A percentile compares a stretch with the other conserved stretches of the same genome.
phyloP scores from a whole-genome alignment of 1,284 basidiomycete species.

The Ustilago hordei region DNA sequence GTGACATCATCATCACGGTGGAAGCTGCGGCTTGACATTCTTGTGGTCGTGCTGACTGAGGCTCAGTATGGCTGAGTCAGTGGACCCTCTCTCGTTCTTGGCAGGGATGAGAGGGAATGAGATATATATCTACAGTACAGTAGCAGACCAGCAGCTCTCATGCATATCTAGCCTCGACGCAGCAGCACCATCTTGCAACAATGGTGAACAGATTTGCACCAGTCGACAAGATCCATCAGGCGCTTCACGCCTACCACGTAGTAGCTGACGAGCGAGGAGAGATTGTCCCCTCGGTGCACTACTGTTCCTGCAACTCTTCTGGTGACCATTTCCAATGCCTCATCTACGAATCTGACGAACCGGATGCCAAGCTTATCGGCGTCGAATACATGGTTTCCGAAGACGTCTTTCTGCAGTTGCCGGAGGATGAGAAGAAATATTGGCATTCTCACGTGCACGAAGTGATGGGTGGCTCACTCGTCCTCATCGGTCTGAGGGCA shows the following conservation, averaged over 20 bases:
- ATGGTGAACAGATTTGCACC: conserved; percentile 43
- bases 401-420: conserved; percentile 71
- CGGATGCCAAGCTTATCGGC: conserved; percentile 73
- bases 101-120: neutral
- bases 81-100: neutral
- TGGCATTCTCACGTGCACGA: conserved; percentile 74
- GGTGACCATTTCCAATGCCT: conserved; percentile 60
- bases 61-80: neutral
- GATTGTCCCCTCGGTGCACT: conserved; percentile 45
- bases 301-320: conserved; percentile 34
- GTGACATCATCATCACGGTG: neutral
- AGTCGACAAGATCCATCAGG: conserved; percentile 42
- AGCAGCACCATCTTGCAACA: neutral
- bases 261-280: conserved; percentile 45
- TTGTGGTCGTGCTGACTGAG: conserved; percentile 9
- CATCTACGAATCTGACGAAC: conserved; percentile 73
- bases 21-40: neutral
- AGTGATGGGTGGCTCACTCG: conserved; percentile 73
- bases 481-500: conserved; percentile 56
- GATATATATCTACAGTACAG: neutral
- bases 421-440: conserved; percentile 73
- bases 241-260: conserved; percentile 52
- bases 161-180: neutral
- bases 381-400: conserved; percentile 74
- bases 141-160: neutral